Evolutionary conservation across 148 eudicot species (phyloP).

Genomic region (Chenopodium album): DNA sequence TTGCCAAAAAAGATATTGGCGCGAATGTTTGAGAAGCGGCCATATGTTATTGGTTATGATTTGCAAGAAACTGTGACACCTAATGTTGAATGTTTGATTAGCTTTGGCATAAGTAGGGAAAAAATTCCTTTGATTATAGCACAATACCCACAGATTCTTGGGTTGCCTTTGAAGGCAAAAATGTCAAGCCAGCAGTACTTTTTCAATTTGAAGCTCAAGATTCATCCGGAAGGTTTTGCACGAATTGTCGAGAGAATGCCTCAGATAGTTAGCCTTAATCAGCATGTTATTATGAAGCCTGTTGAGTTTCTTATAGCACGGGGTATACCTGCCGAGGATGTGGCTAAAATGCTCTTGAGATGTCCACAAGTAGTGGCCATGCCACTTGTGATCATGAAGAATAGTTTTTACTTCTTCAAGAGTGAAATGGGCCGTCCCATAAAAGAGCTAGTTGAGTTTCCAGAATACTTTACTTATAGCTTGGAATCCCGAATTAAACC

Average conservation of each 20-base stretch:
- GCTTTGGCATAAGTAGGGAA: conserved; percentile 72
- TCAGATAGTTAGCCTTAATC: conserved; percentile 80
- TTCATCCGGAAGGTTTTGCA: conserved; percentile 92
- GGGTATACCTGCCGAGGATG: conserved; percentile 52
- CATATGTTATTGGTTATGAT: conserved; percentile 78
- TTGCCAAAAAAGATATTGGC: conserved; percentile 81
- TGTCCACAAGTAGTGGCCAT: conserved; percentile 82
- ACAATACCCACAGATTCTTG: conserved; percentile 84
- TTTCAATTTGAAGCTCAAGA: conserved; percentile 82
- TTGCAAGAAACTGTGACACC: conserved; percentile 79
- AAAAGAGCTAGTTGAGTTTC: conserved; percentile 84
- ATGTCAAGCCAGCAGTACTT: conserved; percentile 83
- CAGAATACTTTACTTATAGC: conserved; percentile 92
- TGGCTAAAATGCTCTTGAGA: conserved; percentile 75
- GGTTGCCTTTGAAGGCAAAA: conserved; percentile 88
- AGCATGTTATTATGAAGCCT: conserved; percentile 78
- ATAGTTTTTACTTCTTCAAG: conserved; percentile 91
- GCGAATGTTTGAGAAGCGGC: conserved; percentile 86
- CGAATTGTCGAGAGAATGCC: conserved; percentile 79
- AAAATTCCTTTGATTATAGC: conserved; percentile 63
- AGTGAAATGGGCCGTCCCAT: conserved; percentile 86
- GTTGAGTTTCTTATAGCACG: conserved; percentile 68
- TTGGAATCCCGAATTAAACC: conserved; percentile 89
- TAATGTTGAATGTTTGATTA: conserved; percentile 81
- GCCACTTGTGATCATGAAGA: conserved; percentile 76